Conservation (phyloP, 495 filamentous ascomycete species). For the Podospora anserina region DNA sequence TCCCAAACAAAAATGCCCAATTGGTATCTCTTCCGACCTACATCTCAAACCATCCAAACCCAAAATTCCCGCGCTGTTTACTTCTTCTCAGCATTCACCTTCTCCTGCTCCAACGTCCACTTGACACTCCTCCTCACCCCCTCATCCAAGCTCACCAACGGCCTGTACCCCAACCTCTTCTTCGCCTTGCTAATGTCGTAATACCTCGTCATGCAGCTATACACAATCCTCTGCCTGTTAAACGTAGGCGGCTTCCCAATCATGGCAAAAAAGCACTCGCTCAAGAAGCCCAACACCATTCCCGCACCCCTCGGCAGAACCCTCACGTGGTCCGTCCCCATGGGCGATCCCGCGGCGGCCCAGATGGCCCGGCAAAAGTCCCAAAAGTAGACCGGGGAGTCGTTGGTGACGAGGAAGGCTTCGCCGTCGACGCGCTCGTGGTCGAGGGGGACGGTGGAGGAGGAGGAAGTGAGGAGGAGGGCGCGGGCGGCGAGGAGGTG, state of each 20-base stretch:
- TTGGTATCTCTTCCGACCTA: not conserved
- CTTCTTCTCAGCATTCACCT: slow-evolving; percentile 25
- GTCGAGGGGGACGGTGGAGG: slow-evolving; percentile 60
- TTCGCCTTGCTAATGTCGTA: slow-evolving; percentile 84
- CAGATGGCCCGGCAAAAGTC: slow-evolving; percentile 81
- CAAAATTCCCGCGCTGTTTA: not conserved
- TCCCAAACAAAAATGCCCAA: not conserved
- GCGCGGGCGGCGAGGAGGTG: slow-evolving; percentile 69
- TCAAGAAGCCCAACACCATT: slow-evolving; percentile 60
- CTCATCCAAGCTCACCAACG: slow-evolving; percentile 70
- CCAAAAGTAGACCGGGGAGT: slow-evolving; percentile 91
- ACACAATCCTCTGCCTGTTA: slow-evolving; percentile 70
- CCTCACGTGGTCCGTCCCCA: slow-evolving; percentile 66
- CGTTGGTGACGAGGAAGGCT: slow-evolving; percentile 94
- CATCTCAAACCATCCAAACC: not conserved
- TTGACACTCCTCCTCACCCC: slow-evolving; percentile 67
- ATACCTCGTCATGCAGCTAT: slow-evolving; percentile 79
- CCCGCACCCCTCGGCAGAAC: slow-evolving; percentile 62
- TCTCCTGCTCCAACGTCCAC: slow-evolving; percentile 58
- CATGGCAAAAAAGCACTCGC: slow-evolving; percentile 65
- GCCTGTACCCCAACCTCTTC: slow-evolving; percentile 68
- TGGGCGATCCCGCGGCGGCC: slow-evolving; percentile 62
- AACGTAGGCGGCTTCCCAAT: slow-evolving; percentile 73
- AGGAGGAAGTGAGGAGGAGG: slow-evolving; percentile 60
- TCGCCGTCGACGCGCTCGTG: slow-evolving; percentile 86